These are phyloP conservation scores for Cutaneotrichosporon sp. DNA, from an alignment of 1,284 basidiomycete species.

Conservation along the genomic window DNA sequence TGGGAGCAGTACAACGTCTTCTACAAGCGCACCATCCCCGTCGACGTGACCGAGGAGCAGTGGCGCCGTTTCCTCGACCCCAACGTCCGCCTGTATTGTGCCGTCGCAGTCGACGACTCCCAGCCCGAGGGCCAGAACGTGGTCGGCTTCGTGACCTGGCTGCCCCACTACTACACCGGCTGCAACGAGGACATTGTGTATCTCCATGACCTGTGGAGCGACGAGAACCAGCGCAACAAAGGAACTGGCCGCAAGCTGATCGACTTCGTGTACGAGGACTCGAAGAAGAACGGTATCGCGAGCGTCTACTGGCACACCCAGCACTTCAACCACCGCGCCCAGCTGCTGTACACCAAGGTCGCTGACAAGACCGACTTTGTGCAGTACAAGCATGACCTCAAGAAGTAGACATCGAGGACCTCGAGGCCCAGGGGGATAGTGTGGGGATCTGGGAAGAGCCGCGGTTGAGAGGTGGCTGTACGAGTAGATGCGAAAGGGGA, in stretches of 20 bases:
- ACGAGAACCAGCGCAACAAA: conserved; percentile 13
- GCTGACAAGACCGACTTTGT: conserved; percentile 17
- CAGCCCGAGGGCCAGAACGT: conserved; percentile 2
- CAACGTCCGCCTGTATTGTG: conserved; percentile 11
- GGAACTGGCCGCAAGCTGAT: conserved; percentile 17
- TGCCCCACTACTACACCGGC: conserved; percentile 17
- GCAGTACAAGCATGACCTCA: conserved; percentile 11
- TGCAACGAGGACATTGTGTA: conserved; percentile 13
- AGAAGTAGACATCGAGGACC: not conserved
- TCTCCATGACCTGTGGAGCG: conserved; percentile 19
- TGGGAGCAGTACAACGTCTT: conserved; percentile 22
- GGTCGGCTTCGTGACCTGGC: conserved; percentile 18
- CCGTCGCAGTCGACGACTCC: conserved; percentile 13
- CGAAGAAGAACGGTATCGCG: conserved; percentile 4
- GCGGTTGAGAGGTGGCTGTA: too few relatives aligned
- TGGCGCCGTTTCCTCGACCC: conserved; percentile 17
- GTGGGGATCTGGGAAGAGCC: too few relatives aligned
- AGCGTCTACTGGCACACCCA: conserved; percentile 23
- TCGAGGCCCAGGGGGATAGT: too few relatives aligned
- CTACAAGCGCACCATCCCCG: conserved; percentile 19
- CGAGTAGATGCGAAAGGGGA: too few relatives aligned
- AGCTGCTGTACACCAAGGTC: conserved; percentile 22
- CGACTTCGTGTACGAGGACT: conserved; percentile 11
- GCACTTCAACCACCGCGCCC: conserved; percentile 23
- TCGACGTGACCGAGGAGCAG: conserved; percentile 8